phyloP scores from a whole-genome alignment of 108 stramenopile genomes.

The Nannochloropsis salina region DNA sequence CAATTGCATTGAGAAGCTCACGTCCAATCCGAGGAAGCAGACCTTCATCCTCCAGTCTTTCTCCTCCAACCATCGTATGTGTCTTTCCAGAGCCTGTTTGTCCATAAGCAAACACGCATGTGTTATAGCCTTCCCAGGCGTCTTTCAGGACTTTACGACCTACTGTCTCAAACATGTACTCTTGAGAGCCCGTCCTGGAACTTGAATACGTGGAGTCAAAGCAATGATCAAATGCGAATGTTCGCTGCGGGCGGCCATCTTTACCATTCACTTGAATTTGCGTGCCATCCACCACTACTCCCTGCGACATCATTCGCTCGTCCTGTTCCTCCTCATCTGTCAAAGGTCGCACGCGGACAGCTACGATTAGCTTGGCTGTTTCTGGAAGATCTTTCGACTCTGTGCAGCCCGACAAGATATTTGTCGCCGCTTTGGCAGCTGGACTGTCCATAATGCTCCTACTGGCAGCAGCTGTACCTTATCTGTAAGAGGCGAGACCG shows the following conservation, averaged over 20 bases:
- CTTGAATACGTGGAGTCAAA: not conserved
- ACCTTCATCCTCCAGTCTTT: not conserved
- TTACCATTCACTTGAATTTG: constrained; percentile 12
- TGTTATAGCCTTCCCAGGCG: constrained; percentile 34
- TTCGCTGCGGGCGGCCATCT: not conserved
- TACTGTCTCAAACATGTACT: not conserved
- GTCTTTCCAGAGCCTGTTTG: constrained; percentile 47
- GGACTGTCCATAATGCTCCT: constrained; percentile 15
- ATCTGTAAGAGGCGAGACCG: no score
- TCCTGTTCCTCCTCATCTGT: not conserved
- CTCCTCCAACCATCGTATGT: constrained; percentile 43
- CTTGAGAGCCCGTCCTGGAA: not conserved
- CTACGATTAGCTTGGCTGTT: not conserved
- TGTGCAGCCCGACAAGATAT: not conserved
- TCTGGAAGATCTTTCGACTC: not conserved
- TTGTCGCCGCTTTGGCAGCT: not conserved
- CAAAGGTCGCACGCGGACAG: not conserved
- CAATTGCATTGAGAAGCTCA: constrained; percentile 22
- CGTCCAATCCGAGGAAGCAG: constrained; percentile 39
- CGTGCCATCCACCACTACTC: constrained; percentile 7
- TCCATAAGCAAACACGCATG: constrained; percentile 40
- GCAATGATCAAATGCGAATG: not conserved
- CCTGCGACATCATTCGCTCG: constrained; percentile 4
- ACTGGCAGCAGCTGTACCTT: not conserved
- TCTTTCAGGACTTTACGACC: constrained; percentile 16